Evolutionary conservation across 768 basidiomycete genomes (phyloP).

Genomic region (Suillus weaverae): DNA sequence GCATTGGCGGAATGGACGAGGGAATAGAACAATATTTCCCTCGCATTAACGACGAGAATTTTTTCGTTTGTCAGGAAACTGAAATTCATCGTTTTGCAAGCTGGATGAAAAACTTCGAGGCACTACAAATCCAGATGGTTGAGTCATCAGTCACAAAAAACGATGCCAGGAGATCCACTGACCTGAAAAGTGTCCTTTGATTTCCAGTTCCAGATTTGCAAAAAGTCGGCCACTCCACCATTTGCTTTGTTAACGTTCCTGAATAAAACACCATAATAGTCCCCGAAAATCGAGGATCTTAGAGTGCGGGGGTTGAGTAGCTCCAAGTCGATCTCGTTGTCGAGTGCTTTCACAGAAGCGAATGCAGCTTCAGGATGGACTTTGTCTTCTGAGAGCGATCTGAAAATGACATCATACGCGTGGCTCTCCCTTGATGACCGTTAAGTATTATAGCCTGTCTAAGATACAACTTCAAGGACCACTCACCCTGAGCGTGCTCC

Average conservation of each 20-base stretch:
- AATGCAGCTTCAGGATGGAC: slow-evolving; percentile 17
- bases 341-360: not conserved
- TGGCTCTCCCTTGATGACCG: not conserved
- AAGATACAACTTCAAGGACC: not conserved
- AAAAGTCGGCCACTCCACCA: not conserved
- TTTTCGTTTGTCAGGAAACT: not conserved
- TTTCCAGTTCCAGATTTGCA: slow-evolving; percentile 3
- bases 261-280: not conserved
- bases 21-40: not conserved
- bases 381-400: not conserved
- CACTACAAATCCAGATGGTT: not conserved
- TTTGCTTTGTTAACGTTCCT: not conserved
- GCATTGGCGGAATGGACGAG: not conserved
- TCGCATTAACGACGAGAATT: not conserved
- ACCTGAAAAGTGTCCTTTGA: not conserved
- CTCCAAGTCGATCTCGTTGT: not conserved
- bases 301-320: not conserved
- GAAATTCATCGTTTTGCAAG: not conserved
- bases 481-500: not conserved
- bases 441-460: not conserved
- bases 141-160: not conserved
- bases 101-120: not conserved
- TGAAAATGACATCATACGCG: not conserved
- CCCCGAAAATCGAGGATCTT: not conserved
- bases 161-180: not conserved